Evolutionary conservation across 1,284 basidiomycete species (phyloP).

Genomic region (Prillingera fragicola): DNA sequence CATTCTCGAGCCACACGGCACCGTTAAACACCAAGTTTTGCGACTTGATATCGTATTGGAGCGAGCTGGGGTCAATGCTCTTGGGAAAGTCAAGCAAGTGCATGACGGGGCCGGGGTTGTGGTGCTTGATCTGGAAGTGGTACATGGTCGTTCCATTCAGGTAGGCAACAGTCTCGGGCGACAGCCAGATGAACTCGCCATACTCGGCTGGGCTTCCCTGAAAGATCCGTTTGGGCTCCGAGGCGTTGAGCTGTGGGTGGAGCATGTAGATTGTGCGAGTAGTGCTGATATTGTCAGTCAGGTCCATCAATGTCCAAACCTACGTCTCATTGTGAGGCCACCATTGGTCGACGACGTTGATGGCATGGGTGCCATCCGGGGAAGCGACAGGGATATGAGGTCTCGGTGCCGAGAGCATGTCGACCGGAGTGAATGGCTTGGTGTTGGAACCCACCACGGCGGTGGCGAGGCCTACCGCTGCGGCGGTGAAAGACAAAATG

Average conservation of each 20-base stretch:
- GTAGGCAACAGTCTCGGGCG: constrained; percentile 38
- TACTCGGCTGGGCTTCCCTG: constrained; percentile 17
- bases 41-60: constrained; percentile 55
- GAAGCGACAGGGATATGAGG: constrained; percentile 64
- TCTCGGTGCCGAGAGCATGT: constrained; percentile 66
- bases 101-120: background rate
- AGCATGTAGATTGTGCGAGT: constrained; percentile 59
- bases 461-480: too few relatives aligned
- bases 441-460: too few relatives aligned
- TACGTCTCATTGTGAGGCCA: constrained; percentile 63
- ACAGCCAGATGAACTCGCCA: constrained; percentile 41
- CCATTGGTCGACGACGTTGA: constrained; percentile 65
- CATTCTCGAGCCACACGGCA: constrained; percentile 63
- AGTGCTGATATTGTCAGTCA: constrained; percentile 51
- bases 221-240: constrained; percentile 23
- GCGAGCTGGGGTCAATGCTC: constrained; percentile 56
- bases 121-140: constrained; percentile 18
- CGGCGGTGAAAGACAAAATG: too few relatives aligned
- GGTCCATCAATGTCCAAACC: constrained; percentile 52
- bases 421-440: constrained; percentile 59
- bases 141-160: constrained; percentile 34
- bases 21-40: constrained; percentile 59
- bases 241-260: constrained; percentile 2
- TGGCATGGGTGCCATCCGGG: constrained; percentile 58
- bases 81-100: constrained; percentile 45